A percentile compares a stretch with the other conserved stretches of the same genome.
Evolutionary conservation across 179 eudicot genomes (phyloP).

Genomic region (Spergularia azorica): DNA sequence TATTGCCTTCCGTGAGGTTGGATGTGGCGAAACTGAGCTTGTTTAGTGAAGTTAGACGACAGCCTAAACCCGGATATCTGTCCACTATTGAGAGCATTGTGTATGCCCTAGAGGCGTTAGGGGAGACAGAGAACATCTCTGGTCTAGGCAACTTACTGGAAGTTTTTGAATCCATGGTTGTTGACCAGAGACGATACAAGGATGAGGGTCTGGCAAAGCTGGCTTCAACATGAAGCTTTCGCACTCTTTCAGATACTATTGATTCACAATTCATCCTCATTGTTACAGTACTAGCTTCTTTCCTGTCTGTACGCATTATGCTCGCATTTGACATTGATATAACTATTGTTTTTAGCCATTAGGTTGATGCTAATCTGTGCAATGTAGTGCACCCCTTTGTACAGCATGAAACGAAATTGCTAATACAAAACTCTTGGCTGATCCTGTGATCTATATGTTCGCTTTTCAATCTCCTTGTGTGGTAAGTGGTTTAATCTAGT

Average conservation of each 20-base stretch:
- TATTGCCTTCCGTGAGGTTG: constrained; percentile 69
- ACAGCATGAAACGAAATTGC: too few relatives aligned
- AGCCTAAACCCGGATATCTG: constrained; percentile 73
- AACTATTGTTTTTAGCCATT: background rate
- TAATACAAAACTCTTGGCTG: too few relatives aligned
- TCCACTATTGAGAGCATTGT: constrained; percentile 91
- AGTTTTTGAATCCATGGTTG: constrained; percentile 85
- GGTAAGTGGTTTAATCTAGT: too few relatives aligned
- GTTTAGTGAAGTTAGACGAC: constrained; percentile 77
- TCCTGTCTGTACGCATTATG: too few relatives aligned
- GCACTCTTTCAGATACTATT: background rate
- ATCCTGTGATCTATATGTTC: too few relatives aligned
- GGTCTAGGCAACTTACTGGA: constrained; percentile 62
- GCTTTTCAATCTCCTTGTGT: too few relatives aligned
- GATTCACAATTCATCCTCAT: background rate
- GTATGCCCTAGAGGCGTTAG: constrained; percentile 63
- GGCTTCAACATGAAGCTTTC: constrained; percentile 16
- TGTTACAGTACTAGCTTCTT: background rate
- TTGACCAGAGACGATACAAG: constrained; percentile 78
- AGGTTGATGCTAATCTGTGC: background rate
- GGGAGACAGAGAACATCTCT: constrained; percentile 39
- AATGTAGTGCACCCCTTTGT: too few relatives aligned
- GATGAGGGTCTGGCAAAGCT: constrained; percentile 50
- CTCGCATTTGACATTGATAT: background rate
- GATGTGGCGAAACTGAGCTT: constrained; percentile 67